Evolutionary conservation across 352 stramenopile genomes (phyloP).

Genomic region (Phytophthora podocarpi): DNA sequence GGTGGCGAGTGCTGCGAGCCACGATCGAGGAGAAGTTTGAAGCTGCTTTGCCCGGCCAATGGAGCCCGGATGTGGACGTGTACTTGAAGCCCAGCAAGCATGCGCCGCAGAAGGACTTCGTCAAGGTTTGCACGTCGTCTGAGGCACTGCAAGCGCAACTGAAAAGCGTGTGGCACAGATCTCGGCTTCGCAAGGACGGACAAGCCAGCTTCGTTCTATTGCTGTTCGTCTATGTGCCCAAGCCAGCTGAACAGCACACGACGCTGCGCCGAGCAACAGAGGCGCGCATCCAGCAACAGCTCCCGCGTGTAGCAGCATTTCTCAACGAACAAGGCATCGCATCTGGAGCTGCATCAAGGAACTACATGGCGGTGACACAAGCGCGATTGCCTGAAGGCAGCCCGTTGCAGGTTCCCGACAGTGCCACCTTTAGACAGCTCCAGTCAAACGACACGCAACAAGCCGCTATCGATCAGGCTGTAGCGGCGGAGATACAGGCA

Average conservation of each 20-base stretch:
- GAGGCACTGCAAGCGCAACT: too few relatives aligned
- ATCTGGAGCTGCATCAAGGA: background rate
- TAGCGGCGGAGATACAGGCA: too few relatives aligned
- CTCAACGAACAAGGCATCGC: background rate
- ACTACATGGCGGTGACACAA: constrained; percentile 20
- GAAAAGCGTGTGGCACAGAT: too few relatives aligned
- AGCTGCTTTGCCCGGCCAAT: too few relatives aligned
- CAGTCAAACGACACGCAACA: constrained; percentile 4
- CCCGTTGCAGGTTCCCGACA: background rate
- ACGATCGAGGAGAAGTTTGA: too few relatives aligned
- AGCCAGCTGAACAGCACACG: background rate
- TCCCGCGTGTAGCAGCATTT: constrained; percentile 1
- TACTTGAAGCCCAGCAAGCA: constrained; percentile 5
- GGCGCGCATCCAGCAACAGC: constrained; percentile 7
- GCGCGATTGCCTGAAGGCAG: constrained; percentile 7
- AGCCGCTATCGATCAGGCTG: background rate
- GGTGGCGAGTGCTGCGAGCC: too few relatives aligned
- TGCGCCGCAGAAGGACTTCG: constrained; percentile 8
- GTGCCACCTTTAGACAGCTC: constrained; percentile 7
- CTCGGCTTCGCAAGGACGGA: constrained; percentile 4
- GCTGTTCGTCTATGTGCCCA: constrained; percentile 21
- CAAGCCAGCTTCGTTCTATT: constrained; percentile 15
- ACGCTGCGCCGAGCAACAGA: constrained; percentile 5
- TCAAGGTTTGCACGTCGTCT: background rate
- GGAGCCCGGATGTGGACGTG: too few relatives aligned